Evolutionary conservation across 1,139 yeast species (phyloP).

Genomic region (Casaregolazyma lundiana): DNA sequence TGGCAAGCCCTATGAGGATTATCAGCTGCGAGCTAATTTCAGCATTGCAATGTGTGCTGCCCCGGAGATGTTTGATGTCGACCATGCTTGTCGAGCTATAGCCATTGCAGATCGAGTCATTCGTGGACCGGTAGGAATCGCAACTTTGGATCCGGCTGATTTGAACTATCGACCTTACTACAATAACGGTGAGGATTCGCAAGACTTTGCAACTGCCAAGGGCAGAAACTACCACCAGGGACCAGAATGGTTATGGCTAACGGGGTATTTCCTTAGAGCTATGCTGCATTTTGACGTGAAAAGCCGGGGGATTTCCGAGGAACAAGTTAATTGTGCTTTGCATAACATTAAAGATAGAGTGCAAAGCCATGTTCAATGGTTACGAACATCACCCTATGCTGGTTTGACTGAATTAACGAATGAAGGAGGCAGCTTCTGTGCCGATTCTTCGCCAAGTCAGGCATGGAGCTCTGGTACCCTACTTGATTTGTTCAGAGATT

Average conservation of each 20-base stretch:
- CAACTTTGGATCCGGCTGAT: conserved; percentile 88
- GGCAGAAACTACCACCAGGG: conserved; percentile 98
- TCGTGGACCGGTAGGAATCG: conserved; percentile 89
- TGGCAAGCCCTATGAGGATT: conserved; percentile 88
- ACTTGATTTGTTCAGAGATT: conserved; percentile 52
- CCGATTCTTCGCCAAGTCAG: conserved; percentile 90
- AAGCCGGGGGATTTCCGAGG: conserved; percentile 24
- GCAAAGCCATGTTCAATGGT: conserved; percentile 63
- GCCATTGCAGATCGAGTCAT: conserved; percentile 64
- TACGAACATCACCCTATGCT: conserved; percentile 76
- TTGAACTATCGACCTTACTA: conserved; percentile 89
- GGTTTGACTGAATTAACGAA: conserved; percentile 92
- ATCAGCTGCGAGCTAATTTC: conserved; percentile 88
- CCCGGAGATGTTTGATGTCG: conserved; percentile 74
- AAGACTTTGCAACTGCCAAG: conserved; percentile 87
- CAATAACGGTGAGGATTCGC: conserved; percentile 69
- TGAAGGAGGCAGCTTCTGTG: conserved; percentile 74
- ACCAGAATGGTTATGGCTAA: conserved; percentile 97
- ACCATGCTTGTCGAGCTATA: conserved; percentile 59
- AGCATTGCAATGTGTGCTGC: conserved; percentile 91
- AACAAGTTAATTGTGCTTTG: conserved; percentile 34
- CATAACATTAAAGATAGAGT: conserved; percentile 46
- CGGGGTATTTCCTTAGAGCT: conserved; percentile 84
- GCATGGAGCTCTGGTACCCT: conserved; percentile 94
- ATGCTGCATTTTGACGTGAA: conserved; percentile 49